Base-by-base conservation (phyloP, 2,329 filamentous ascomycete genomes). In the Fusarium denticulatum region DNA sequence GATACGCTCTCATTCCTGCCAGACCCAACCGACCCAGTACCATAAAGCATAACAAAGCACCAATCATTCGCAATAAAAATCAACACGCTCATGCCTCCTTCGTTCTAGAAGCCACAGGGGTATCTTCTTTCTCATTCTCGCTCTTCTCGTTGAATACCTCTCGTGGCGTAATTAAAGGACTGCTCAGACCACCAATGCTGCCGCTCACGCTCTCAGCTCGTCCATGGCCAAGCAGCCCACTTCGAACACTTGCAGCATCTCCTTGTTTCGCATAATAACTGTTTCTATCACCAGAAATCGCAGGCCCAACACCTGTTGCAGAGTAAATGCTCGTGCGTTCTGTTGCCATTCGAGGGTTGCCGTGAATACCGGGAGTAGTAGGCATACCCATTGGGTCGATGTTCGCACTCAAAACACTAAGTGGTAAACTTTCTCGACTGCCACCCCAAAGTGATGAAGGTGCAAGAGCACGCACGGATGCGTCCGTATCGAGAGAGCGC, bases 281-380 rank as follows among this genome's bases (percentile, higher is more conserved):
- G 80, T 93, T 96, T 55, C 95, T 88, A 78, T 97, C 95, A 65
- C 92, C 92, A 12, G 89, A 85, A 13, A 94, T 82, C 18, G 90
- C 88, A 11, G 92, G 91, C 2, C 88, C 88, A 8, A 90, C 86
- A 20, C 93, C 93, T 1, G 92, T 91, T 0, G 91, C 88, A 1
- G 93, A 95, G 83, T 97, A 97, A 59, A 98, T 90, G 80, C 92
- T 94, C 22, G 91, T 90, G n/a, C 93, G 88, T 81, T 95, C 93
- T 28, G 88, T 83, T 37, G 83, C 83, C 16, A 84, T 81, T 24
- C 73, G 82, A 28, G 85, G 79, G 60, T 77, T 82, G 43, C 85
- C 87, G 67, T 92, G 88, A 49, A 92, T 83, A 9, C 86, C 86
- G 3, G 88, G 82, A 26, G 87, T 85, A 6, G 82, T 76, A 3